Conservation (phyloP, 208 protist species). For the Acanthamoeba lenticulata region DNA sequence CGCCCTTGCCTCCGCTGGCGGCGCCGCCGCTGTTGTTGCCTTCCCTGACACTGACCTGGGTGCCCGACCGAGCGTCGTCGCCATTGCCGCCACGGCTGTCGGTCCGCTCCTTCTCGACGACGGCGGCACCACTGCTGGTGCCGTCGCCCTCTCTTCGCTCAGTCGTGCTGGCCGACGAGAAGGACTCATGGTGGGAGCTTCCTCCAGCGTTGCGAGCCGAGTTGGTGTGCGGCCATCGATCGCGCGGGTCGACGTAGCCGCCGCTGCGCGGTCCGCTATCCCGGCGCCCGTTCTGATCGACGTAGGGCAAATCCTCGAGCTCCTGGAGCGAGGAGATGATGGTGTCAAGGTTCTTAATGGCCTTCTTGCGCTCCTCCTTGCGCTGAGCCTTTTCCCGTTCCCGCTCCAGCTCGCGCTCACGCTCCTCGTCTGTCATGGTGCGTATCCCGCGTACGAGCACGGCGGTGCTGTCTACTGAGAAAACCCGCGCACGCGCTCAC, state of each 20-base stretch:
- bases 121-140: no score
- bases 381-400: slow-evolving; percentile 1
- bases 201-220: neutral
- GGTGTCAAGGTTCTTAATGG: slow-evolving; percentile 50
- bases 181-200: slow-evolving; percentile 41
- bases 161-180: slow-evolving; percentile 25
- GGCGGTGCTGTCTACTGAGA: neutral
- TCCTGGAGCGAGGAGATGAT: slow-evolving; percentile 54
- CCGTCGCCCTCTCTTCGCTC: neutral
- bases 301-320: slow-evolving; percentile 36
- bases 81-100: neutral
- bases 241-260: neutral
- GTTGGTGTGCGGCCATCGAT: neutral
- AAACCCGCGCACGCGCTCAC: neutral
- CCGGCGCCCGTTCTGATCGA: slow-evolving; percentile 22
- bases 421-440: slow-evolving; percentile 39
- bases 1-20: neutral
- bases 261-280: neutral
- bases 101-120: slow-evolving; percentile 24
- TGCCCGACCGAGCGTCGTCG: neutral
- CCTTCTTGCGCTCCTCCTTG: slow-evolving; percentile 57
- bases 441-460: neutral
- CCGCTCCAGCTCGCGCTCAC: slow-evolving; percentile 15
- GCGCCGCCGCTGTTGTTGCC: neutral
- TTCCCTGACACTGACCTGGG: neutral